Conservation (phyloP, 1,284 basidiomycete species). For the Fistulina hepatica region DNA sequence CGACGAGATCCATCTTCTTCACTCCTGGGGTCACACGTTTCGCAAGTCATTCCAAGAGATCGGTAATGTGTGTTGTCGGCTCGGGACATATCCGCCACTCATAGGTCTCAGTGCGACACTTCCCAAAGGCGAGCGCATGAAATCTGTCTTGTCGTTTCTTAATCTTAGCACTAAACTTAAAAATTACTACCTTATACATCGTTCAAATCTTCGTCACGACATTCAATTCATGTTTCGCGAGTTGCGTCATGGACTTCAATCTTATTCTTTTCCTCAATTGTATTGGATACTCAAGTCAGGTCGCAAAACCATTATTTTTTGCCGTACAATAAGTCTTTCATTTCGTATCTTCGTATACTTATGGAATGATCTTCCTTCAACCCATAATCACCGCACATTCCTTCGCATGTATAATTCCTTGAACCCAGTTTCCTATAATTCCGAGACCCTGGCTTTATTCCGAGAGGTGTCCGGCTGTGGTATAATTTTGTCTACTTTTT, state of each 20-base stretch:
- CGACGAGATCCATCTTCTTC: slow-evolving; percentile 22
- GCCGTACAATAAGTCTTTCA: slow-evolving; percentile 31
- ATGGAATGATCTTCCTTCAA: too few relatives aligned
- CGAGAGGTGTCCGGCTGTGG: too few relatives aligned
- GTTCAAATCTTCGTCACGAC: slow-evolving; percentile 19
- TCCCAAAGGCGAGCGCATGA: slow-evolving; percentile 9
- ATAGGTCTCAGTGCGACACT: slow-evolving; percentile 21
- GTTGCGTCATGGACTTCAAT: slow-evolving; percentile 14
- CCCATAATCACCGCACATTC: too few relatives aligned
- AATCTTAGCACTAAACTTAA: slow-evolving; percentile 15
- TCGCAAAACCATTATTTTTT: slow-evolving; percentile 21
- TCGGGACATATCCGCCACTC: slow-evolving; percentile 14
- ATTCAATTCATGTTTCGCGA: slow-evolving; percentile 18
- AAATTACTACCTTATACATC: slow-evolving; percentile 15
- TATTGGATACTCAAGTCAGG: slow-evolving; percentile 18
- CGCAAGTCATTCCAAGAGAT: slow-evolving; percentile 18
- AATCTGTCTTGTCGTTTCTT: slow-evolving; percentile 15
- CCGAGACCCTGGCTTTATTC: too few relatives aligned
- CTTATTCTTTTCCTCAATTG: slow-evolving; percentile 19
- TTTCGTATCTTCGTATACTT: too few relatives aligned
- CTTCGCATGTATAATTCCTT: too few relatives aligned
- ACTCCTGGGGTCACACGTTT: slow-evolving; percentile 19
- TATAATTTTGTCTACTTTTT: too few relatives aligned
- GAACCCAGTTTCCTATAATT: too few relatives aligned
- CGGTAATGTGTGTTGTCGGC: slow-evolving; percentile 12